phyloP scores from a whole-genome alignment of 2,329 filamentous ascomycete species.

The Aspergillus sp. region DNA sequence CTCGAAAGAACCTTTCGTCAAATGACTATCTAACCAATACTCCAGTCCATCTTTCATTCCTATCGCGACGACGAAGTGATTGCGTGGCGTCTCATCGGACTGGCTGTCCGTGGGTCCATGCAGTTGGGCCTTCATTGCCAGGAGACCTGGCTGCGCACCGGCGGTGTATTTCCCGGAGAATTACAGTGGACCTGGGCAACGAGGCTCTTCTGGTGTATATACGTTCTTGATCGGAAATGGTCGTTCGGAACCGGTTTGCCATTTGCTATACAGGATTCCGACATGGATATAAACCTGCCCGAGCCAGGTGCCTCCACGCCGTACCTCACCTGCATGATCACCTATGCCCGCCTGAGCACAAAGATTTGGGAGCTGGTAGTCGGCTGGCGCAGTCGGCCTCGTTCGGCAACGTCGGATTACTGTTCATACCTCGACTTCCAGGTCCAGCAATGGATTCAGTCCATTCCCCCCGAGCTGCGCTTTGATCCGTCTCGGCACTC shows the following conservation, averaged over 20 bases:
- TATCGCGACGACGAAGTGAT: slow-evolving; percentile 51
- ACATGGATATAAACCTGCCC: slow-evolving; percentile 50
- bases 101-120: slow-evolving; percentile 47
- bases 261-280: slow-evolving; percentile 48
- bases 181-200: slow-evolving; percentile 34
- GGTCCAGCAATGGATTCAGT: slow-evolving; percentile 47
- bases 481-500: slow-evolving; percentile 29
- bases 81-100: slow-evolving; percentile 48
- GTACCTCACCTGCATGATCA: slow-evolving; percentile 50
- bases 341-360: slow-evolving; percentile 46
- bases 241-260: slow-evolving; percentile 52
- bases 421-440: slow-evolving; percentile 41
- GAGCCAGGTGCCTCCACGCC: slow-evolving; percentile 40
- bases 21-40: not conserved
- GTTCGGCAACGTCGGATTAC: slow-evolving; percentile 35
- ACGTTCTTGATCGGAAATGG: slow-evolving; percentile 52
- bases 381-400: slow-evolving; percentile 33
- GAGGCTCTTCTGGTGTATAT: slow-evolving; percentile 51
- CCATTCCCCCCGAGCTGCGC: slow-evolving; percentile 44
- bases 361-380: slow-evolving; percentile 48
- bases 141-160: slow-evolving; percentile 37
- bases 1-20: too few species aligned
- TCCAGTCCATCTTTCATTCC: slow-evolving; percentile 35
- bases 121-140: slow-evolving; percentile 51
- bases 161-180: slow-evolving; percentile 36